Conservation (phyloP, 2,329 filamentous ascomycete species). For the Colletotrichum limetticola region DNA sequence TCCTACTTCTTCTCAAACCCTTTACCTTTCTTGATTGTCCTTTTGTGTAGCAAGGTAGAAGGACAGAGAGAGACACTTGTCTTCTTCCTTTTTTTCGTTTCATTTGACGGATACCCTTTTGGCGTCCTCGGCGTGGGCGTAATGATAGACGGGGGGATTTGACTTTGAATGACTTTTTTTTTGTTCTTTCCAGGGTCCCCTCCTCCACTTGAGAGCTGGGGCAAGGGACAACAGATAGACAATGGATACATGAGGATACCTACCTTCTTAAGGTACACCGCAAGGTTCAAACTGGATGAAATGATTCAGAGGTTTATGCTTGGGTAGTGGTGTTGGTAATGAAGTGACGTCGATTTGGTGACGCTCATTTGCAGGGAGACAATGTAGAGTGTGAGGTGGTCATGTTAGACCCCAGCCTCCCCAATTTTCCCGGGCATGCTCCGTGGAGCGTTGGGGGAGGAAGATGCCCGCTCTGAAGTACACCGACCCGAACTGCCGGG, state of each 20-base stretch:
- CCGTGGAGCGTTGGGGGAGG: not conserved
- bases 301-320: too few relatives aligned
- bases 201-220: not conserved
- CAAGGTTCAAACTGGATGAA: too few relatives aligned
- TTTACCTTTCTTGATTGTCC: not conserved
- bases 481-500: conserved; percentile 1
- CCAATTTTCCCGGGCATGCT: conserved; percentile 10
- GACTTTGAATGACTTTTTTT: not conserved
- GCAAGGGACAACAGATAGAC: not conserved
- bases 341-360: not conserved
- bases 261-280: not conserved
- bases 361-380: not conserved
- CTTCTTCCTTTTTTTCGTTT: not conserved
- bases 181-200: not conserved
- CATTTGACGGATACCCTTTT: conserved; percentile 33
- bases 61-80: not conserved
- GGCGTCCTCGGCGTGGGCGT: conserved; percentile 30
- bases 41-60: conserved; percentile 22
- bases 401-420: conserved; percentile 5
- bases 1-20: not conserved
- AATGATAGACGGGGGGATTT: conserved; percentile 11
- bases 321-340: not conserved
- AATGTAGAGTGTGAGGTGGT: not conserved
- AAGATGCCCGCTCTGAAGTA: not conserved
- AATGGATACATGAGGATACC: conserved; percentile 6